phyloP scores from a whole-genome alignment of 805 yeast species.

The Wickerhamomyces queroliae region DNA sequence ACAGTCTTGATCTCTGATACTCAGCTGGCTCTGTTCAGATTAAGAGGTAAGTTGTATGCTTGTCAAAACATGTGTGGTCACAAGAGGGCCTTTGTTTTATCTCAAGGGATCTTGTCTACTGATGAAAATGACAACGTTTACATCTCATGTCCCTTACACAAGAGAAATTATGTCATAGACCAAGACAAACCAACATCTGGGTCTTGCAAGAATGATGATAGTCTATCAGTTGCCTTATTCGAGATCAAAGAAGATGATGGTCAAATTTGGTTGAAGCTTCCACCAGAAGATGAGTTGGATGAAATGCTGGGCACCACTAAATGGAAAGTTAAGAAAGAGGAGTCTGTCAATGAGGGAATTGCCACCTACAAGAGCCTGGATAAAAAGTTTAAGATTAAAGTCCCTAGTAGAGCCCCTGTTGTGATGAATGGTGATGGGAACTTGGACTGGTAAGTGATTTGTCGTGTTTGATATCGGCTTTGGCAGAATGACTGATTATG shows the following conservation, averaged over 20 bases:
- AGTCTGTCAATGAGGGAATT: slow-evolving; percentile 11
- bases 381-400: slow-evolving; percentile 18
- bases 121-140: slow-evolving; percentile 26
- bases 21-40: slow-evolving; percentile 29
- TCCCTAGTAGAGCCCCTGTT: slow-evolving; percentile 15
- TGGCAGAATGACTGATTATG: no score
- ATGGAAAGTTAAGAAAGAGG: slow-evolving; percentile 27
- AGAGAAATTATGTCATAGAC: slow-evolving; percentile 26
- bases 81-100: slow-evolving; percentile 30
- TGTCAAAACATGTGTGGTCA: slow-evolving; percentile 37
- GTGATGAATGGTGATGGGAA: slow-evolving; percentile 5
- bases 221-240: slow-evolving; percentile 29
- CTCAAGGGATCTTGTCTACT: slow-evolving; percentile 28
- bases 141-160: slow-evolving; percentile 32
- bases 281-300: slow-evolving; percentile 28
- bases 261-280: slow-evolving; percentile 24
- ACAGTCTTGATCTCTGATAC: slow-evolving; percentile 29
- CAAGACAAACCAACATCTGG: slow-evolving; percentile 20
- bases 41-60: slow-evolving; percentile 26
- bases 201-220: slow-evolving; percentile 24
- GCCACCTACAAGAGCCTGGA: slow-evolving; percentile 16
- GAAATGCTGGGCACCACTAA: slow-evolving; percentile 26
- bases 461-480: no score
- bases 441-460: slow-evolving; percentile 18
- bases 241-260: slow-evolving; percentile 28